A percentile compares a stretch with the other conserved stretches of the same genome.
Conservation (phyloP, 108 stramenopile genomes). For the Nannochloropsis granulata region DNA sequence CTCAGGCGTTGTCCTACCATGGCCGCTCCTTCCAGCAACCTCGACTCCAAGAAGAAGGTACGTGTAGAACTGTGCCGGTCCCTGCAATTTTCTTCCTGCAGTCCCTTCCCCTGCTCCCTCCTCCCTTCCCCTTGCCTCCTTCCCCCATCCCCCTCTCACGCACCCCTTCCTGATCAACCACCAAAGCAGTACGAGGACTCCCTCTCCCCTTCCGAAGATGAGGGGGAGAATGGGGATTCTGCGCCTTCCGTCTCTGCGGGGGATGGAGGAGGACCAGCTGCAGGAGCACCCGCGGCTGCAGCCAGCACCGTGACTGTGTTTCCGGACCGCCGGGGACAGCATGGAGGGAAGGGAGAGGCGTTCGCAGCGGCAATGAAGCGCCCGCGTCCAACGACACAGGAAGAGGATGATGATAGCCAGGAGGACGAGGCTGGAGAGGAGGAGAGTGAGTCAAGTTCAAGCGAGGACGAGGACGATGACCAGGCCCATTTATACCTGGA, state of each 20-base stretch:
- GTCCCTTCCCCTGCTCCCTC: background rate
- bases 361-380: background rate
- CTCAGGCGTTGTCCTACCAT: too few species aligned
- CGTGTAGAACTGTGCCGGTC: background rate
- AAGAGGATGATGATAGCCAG: too few species aligned
- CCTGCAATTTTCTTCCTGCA: background rate
- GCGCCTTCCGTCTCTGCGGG: background rate
- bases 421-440: background rate
- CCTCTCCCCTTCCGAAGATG: background rate
- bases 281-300: too few species aligned
- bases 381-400: background rate
- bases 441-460: background rate
- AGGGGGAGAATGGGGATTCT: background rate
- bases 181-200: background rate
- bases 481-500: background rate
- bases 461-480: background rate
- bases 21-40: background rate
- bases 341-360: background rate
- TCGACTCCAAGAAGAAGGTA: background rate
- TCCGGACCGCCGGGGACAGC: too few species aligned
- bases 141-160: background rate
- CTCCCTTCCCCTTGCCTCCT: background rate
- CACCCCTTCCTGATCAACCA: background rate
- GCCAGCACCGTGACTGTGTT: too few species aligned
- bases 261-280: background rate